Conservation (phyloP, 306 rosid genomes). For the Astragalus glycyphyllos region DNA sequence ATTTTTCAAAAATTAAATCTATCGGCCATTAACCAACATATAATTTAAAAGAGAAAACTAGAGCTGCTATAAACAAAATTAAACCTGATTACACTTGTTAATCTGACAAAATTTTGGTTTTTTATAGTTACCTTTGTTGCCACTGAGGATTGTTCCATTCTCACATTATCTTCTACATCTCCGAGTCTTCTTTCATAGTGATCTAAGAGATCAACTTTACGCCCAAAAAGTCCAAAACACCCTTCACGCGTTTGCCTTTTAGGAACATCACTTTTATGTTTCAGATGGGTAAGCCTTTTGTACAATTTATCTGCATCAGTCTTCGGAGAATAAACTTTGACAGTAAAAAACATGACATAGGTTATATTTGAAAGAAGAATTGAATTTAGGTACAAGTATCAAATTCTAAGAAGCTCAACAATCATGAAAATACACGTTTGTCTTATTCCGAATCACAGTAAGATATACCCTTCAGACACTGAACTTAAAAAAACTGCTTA, state of each 20-base stretch:
- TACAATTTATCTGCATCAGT: conserved; percentile 68
- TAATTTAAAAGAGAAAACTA: conserved; percentile 21
- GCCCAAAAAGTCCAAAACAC: conserved; percentile 67
- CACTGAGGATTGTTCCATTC: conserved; percentile 68
- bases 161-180: conserved; percentile 65
- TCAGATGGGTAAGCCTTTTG: conserved; percentile 58
- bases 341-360: conserved; percentile 6
- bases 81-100: not conserved
- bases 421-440: not conserved
- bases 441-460: not conserved
- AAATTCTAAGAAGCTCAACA: conserved; percentile 15
- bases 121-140: conserved; percentile 60
- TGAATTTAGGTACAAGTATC: conserved; percentile 2
- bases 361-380: conserved; percentile 17
- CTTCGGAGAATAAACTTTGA: conserved; percentile 51
- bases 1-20: conserved; percentile 11
- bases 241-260: conserved; percentile 62
- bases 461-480: not conserved
- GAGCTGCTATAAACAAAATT: conserved; percentile 15
- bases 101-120: not conserved
- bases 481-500: conserved; percentile 50
- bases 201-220: conserved; percentile 56
- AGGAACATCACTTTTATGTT: conserved; percentile 44
- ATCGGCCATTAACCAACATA: conserved; percentile 14
- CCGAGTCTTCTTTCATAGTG: conserved; percentile 68